phyloP scores from a whole-genome alignment of 2,329 filamentous ascomycete genomes.

The Hypoxylon sp. region DNA sequence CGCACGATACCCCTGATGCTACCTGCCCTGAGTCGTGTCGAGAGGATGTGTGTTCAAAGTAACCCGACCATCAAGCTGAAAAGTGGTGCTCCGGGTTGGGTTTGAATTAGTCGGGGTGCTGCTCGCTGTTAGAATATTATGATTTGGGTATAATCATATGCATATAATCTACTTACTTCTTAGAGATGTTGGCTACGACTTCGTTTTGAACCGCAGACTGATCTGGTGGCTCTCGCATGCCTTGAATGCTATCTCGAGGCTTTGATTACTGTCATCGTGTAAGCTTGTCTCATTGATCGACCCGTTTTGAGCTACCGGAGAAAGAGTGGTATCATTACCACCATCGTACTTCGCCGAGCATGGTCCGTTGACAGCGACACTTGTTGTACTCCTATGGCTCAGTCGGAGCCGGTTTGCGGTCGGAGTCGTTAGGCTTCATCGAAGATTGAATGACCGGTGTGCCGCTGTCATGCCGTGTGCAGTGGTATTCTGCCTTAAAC shows the following conservation, averaged over 20 bases:
- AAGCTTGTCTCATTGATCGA: conserved; percentile 46
- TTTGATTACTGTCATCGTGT: conserved; percentile 39
- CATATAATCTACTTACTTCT: no score
- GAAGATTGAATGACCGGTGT: conserved; percentile 58
- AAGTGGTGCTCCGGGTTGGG: no score
- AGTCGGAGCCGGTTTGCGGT: conserved; percentile 62
- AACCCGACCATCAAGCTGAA: no score
- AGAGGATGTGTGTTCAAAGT: no score
- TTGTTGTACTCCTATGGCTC: no score
- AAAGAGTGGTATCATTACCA: conserved; percentile 66
- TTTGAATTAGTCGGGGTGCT: no score
- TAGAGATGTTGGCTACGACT: conserved; percentile 63
- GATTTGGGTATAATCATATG: no score
- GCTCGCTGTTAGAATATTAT: no score
- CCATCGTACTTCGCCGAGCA: conserved; percentile 66
- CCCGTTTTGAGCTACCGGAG: conserved; percentile 56
- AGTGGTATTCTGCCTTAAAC: conserved; percentile 63
- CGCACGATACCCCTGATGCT: conserved; percentile 61
- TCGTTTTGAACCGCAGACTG: conserved; percentile 54
- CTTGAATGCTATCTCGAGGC: conserved; percentile 45
- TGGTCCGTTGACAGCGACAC: conserved; percentile 68
- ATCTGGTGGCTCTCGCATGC: conserved; percentile 54
- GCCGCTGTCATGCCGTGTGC: conserved; percentile 65
- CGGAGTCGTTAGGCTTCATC: conserved; percentile 58
- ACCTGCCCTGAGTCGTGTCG: no score